phyloP scores from a whole-genome alignment of 305 asterid species.

The Stenogyne calaminthoides region DNA sequence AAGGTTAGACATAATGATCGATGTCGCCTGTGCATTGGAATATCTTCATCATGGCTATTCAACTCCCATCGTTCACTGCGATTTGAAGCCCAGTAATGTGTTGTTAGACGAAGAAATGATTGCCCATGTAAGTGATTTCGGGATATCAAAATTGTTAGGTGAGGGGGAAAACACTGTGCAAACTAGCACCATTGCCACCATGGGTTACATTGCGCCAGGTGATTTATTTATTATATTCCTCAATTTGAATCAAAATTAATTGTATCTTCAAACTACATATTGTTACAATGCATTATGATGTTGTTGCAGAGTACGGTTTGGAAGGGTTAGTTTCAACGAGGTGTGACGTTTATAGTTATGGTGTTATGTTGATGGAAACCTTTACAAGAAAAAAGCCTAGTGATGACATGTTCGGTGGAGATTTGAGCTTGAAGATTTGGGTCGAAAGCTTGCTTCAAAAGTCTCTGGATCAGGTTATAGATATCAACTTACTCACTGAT shows the following conservation, averaged over 20 bases:
- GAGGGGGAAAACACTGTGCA: slow-evolving; percentile 8
- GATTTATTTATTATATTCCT: background rate
- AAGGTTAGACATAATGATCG: slow-evolving; percentile 42
- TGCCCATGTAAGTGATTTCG: too few species aligned
- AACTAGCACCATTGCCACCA: background rate
- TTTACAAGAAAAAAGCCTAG: slow-evolving; percentile 40
- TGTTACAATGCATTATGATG: background rate
- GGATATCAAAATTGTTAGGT: too few species aligned
- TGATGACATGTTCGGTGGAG: slow-evolving; percentile 18
- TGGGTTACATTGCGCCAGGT: slow-evolving; percentile 30
- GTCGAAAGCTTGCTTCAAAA: background rate
- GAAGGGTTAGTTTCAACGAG: slow-evolving; percentile 4
- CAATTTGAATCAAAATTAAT: background rate
- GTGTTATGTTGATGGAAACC: slow-evolving; percentile 38
- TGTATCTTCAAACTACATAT: background rate
- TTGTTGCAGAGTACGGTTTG: slow-evolving; percentile 29
- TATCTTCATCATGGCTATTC: slow-evolving; percentile 40
- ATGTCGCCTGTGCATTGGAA: slow-evolving; percentile 34
- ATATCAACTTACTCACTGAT: slow-evolving; percentile 2
- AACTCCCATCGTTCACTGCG: slow-evolving; percentile 35
- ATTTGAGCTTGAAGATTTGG: slow-evolving; percentile 16
- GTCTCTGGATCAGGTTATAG: background rate
- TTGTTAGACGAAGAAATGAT: too few species aligned
- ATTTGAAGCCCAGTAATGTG: background rate
- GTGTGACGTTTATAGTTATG: slow-evolving; percentile 36